Percentiles rank a stretch among this genome's conserved stretches.
These are phyloP conservation scores for Coemansia aciculifera DNA, from an alignment of 192 early-diverging fungal species.

Conservation along the genomic window DNA sequence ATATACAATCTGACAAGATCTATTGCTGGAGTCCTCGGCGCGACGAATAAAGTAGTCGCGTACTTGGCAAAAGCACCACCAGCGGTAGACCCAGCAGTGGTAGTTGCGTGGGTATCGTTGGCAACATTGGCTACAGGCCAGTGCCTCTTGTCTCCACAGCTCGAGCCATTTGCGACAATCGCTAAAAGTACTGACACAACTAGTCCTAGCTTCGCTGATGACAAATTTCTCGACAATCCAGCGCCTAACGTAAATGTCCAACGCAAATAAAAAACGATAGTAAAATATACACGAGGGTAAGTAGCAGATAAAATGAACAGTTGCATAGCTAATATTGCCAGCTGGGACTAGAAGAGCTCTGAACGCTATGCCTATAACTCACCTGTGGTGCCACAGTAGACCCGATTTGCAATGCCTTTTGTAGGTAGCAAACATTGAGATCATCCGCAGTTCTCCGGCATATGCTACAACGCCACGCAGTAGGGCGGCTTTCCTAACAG, in stretches of 20 bases:
- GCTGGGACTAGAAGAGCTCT: neutral
- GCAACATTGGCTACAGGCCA: slow-evolving; percentile 18
- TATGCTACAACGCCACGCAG: neutral
- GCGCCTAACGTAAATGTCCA: slow-evolving; percentile 15
- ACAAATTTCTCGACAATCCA: slow-evolving; percentile 20
- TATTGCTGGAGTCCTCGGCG: neutral
- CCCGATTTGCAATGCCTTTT: slow-evolving; percentile 41
- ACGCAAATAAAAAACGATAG: neutral
- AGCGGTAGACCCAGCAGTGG: slow-evolving; percentile 53
- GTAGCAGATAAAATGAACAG: neutral
- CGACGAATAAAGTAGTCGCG: neutral
- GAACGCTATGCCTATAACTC: neutral
- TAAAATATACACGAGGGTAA: neutral
- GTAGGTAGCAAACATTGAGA: slow-evolving; percentile 29
- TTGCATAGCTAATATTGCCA: neutral
- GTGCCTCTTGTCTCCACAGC: slow-evolving; percentile 26
- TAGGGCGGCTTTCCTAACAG: neutral
- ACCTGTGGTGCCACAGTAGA: slow-evolving; percentile 49
- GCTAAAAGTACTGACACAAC: neutral
- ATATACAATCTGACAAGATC: neutral
- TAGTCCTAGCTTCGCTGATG: neutral
- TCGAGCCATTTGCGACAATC: slow-evolving; percentile 1
- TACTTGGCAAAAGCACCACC: slow-evolving; percentile 29
- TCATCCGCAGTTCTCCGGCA: slow-evolving; percentile 19
- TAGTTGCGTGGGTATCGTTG: slow-evolving; percentile 47